A percentile compares a stretch with the other conserved stretches of the same genome.
Evolutionary conservation across 1,284 basidiomycete genomes (phyloP).

Genomic region (Heliocybe sulcata): DNA sequence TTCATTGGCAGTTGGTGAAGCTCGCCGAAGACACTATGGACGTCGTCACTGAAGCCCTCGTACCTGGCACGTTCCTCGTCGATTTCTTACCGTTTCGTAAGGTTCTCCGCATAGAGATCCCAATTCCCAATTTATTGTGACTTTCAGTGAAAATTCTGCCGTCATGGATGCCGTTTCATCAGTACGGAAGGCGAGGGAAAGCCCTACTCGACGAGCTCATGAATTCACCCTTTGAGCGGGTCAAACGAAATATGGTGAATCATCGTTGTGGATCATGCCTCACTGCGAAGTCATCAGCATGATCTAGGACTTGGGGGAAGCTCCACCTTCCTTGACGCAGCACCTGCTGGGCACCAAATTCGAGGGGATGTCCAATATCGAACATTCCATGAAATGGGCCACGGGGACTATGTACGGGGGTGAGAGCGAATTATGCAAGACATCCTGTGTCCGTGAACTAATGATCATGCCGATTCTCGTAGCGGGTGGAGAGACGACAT

Average conservation of each 20-base stretch:
- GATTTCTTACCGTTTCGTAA: constrained; percentile 16
- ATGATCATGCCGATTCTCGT: neutral
- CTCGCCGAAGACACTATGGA: constrained; percentile 17
- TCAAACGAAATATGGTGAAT: constrained; percentile 8
- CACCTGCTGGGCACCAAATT: neutral
- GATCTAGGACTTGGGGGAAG: neutral
- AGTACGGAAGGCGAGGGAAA: constrained; percentile 11
- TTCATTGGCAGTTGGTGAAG: constrained; percentile 14
- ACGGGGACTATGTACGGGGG: constrained; percentile 20
- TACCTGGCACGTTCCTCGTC: constrained; percentile 18
- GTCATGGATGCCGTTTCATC: constrained; percentile 15
- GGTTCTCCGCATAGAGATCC: neutral
- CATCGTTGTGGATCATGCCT: too few species aligned
- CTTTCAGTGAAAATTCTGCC: constrained; percentile 8
- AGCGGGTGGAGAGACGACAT: constrained; percentile 10
- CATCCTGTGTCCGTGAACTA: neutral
- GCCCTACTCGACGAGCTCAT: constrained; percentile 10
- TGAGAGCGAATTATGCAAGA: constrained; percentile 6
- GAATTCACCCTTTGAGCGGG: constrained; percentile 13
- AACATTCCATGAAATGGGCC: constrained; percentile 13
- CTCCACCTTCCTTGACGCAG: neutral
- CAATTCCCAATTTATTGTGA: neutral
- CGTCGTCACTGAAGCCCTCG: constrained; percentile 7
- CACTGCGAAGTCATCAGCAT: constrained; percentile 2
- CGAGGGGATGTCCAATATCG: neutral